phyloP scores from a whole-genome alignment of 768 basidiomycete genomes.

The Leccinum subtestaceum region DNA sequence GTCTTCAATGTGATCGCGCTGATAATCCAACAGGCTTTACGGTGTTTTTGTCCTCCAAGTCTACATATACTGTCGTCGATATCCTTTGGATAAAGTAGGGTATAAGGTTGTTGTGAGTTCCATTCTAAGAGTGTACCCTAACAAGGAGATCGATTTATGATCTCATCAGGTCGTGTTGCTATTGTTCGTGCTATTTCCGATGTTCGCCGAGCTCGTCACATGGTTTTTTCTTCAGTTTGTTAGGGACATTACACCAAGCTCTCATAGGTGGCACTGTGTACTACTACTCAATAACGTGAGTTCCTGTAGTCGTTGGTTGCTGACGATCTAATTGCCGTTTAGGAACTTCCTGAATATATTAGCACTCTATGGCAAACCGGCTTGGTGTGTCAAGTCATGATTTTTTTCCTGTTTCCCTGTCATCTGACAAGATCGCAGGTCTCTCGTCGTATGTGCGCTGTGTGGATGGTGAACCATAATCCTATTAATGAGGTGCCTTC shows the following conservation, averaged over 20 bases:
- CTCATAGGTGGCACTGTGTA: conserved; percentile 54
- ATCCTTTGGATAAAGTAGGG: conserved; percentile 48
- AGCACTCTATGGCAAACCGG: conserved; percentile 38
- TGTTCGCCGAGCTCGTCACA: neutral
- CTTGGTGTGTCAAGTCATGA: conserved; percentile 39
- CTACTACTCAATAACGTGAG: conserved; percentile 54
- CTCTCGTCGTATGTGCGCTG: conserved; percentile 42
- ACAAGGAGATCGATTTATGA: neutral
- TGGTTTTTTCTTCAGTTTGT: conserved; percentile 32
- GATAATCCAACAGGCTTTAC: conserved; percentile 39
- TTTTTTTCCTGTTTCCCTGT: neutral
- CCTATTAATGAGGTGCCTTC: neutral
- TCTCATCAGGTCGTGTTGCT: conserved; percentile 30
- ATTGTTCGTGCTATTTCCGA: conserved; percentile 27
- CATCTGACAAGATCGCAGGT: conserved; percentile 37
- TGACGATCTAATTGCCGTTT: conserved; percentile 3
- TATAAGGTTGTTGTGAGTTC: conserved; percentile 53
- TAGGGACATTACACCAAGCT: conserved; percentile 48
- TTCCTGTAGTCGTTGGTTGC: neutral
- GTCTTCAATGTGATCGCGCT: conserved; percentile 5
- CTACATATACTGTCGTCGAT: conserved; percentile 53
- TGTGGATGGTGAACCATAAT: conserved; percentile 5
- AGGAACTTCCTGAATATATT: conserved; percentile 42
- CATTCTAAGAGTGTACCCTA: neutral
- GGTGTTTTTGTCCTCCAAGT: conserved; percentile 55